Base-by-base conservation (phyloP, 345 rosid genomes). In the Bruguiera parviflora region DNA sequence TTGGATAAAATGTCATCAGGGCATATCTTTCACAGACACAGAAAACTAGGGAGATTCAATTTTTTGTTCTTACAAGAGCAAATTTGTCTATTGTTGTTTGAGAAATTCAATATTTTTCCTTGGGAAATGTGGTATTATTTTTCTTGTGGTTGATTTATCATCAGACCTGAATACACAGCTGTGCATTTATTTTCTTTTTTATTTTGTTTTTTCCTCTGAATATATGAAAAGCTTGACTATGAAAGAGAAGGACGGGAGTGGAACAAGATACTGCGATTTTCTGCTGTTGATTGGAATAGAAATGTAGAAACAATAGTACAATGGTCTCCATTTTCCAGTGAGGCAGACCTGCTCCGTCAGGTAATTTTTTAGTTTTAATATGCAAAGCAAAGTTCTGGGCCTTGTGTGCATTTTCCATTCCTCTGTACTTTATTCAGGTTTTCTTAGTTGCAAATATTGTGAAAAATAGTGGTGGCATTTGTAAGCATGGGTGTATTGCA, bases 261-360 rank as follows among this genome's bases (percentile, higher is more conserved):
- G 94, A 81, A 71, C 69, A 82, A 77, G 80, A 72, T 88, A 65
- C 27, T 63, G 29, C 84, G 94, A 58, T 79, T 80, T 73, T 78
- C 93, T 67, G 58, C 63, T 25, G 61, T 28, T 68, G 97, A 87
- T 79, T 93, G 96, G 97, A 63, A 73, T 65, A 86, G 63, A 77
- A 93, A 87, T 77, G 75, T 83, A 58, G 88, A 86, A 72, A 86
- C 96, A 15, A 84, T 91, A 47, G 43, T 82, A 68, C 84, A 82
- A 28, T 93, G 98, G 98, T 91, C 97, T 66, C 97, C 98, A 24
- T 91, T 87, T 75, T 82, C 88, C 7, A 85, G 82, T 73, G 94
- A 93, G 83, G 81, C 67, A 21, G 97, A 91, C 71, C 87, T 93
- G 66, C 87, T 89, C 65, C 81, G 65, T 61, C 96, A 93, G 96